A percentile compares a stretch with the other conserved stretches of the same genome.
Evolutionary conservation across 2,329 filamentous ascomycete genomes (phyloP).

Genomic region (Xylariaceae sp.): DNA sequence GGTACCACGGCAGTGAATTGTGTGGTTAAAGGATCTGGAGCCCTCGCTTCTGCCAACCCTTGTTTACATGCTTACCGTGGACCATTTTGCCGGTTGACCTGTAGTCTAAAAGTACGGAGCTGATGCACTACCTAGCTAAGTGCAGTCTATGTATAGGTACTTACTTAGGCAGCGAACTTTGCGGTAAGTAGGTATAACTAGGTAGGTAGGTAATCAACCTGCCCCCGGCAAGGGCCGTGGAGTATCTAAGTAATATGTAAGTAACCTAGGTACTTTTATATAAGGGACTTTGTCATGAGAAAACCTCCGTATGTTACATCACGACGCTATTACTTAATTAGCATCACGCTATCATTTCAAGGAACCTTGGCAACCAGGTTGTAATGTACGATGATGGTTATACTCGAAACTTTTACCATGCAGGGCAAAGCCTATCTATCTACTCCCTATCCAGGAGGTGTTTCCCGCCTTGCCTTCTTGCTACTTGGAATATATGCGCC

Average conservation of each 20-base stretch:
- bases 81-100: background rate
- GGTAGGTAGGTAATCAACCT: conserved; percentile 1
- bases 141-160: background rate
- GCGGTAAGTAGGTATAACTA: background rate
- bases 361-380: too few relatives aligned
- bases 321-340: background rate
- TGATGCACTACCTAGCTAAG: background rate
- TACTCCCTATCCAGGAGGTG: too few relatives aligned
- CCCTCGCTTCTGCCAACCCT: background rate
- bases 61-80: background rate
- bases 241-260: background rate
- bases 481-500: too few relatives aligned
- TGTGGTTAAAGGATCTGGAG: conserved; percentile 1
- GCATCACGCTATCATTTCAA: background rate
- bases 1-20: background rate
- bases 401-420: too few relatives aligned
- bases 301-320: background rate
- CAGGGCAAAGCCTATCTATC: too few relatives aligned
- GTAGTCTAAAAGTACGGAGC: background rate
- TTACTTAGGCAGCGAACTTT: background rate
- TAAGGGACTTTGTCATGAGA: conserved; percentile 4
- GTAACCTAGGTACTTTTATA: too few relatives aligned
- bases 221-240: conserved; percentile 9
- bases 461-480: too few relatives aligned
- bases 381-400: too few relatives aligned